phyloP scores from a whole-genome alignment of 768 basidiomycete species.

The Mycena haematopus region DNA sequence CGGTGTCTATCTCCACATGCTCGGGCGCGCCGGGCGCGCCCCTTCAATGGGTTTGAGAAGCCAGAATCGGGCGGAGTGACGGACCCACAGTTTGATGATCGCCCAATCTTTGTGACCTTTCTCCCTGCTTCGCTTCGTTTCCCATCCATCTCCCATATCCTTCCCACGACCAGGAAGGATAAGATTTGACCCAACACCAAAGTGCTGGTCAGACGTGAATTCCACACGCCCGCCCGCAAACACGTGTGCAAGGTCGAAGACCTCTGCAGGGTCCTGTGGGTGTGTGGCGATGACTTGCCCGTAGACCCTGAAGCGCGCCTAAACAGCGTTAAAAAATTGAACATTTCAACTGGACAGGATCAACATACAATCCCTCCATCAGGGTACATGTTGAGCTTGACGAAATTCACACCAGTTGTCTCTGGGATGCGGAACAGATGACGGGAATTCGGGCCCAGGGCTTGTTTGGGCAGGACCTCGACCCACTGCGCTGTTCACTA shows the following conservation, averaged over 20 bases:
- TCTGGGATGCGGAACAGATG: conserved; percentile 83
- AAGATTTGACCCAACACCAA: conserved; percentile 89
- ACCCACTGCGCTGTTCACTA: conserved; percentile 64
- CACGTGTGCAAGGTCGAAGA: conserved; percentile 90
- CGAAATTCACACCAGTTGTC: conserved; percentile 65
- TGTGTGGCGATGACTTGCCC: conserved; percentile 75
- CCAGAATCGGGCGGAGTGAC: conserved; percentile 6
- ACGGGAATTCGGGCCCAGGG: conserved; percentile 82
- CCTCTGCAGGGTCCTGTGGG: conserved; percentile 50
- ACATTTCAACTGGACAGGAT: conserved; percentile 1
- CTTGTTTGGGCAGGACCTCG: conserved; percentile 75
- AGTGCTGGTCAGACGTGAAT: conserved; percentile 92
- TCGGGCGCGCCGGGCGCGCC: conserved; percentile 79
- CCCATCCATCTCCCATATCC: conserved; percentile 99
- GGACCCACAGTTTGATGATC: conserved; percentile 82
- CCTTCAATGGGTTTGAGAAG: conserved; percentile 44
- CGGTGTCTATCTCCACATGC: conserved; percentile 88
- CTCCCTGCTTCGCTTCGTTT: conserved; percentile 86
- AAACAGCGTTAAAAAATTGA: conserved; percentile 13
- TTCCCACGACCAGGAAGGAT: conserved; percentile 90
- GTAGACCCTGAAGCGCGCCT: conserved; percentile 95
- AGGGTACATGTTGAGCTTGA: conserved; percentile 95
- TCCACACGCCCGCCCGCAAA: conserved; percentile 88
- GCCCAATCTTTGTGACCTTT: conserved; percentile 91
- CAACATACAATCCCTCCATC: conserved; percentile 92